Percentiles rank a stretch among this genome's conserved stretches.
These are phyloP conservation scores for Rhodotorula diobovata DNA, from an alignment of 768 basidiomycete species.

Conservation along the genomic window DNA sequence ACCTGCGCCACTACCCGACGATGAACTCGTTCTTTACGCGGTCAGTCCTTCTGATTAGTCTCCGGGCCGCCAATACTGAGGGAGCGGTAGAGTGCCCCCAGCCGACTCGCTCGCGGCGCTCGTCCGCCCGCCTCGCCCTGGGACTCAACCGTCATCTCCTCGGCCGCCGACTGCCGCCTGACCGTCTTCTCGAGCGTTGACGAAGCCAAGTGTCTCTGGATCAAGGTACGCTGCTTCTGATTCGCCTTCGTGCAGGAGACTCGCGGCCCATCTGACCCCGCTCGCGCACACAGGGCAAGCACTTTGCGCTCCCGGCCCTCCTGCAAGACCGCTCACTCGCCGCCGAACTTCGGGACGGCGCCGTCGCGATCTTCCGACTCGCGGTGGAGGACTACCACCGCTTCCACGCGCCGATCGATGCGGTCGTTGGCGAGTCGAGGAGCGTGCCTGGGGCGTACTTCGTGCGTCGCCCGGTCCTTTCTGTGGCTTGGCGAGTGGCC, in stretches of 20 bases:
- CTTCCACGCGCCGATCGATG: conserved; percentile 56
- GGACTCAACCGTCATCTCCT: conserved; percentile 57
- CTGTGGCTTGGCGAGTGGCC: fast-evolving
- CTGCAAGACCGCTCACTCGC: conserved; percentile 55
- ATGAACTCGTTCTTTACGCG: conserved; percentile 78
- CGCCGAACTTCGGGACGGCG: conserved; percentile 44
- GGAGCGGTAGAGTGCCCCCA: no score
- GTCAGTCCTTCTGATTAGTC: not conserved
- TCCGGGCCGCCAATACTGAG: no score
- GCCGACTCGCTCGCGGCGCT: conserved; percentile 51
- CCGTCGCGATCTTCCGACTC: conserved; percentile 65
- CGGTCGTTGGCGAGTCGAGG: conserved; percentile 50
- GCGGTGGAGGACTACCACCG: conserved; percentile 82
- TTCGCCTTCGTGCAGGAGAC: not conserved
- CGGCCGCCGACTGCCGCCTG: conserved; percentile 68
- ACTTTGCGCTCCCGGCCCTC: conserved; percentile 64
- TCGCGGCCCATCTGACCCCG: conserved; percentile 47
- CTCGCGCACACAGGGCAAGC: conserved; percentile 54
- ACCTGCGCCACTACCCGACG: conserved; percentile 59
- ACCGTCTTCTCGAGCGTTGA: conserved; percentile 62
- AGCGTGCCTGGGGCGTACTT: conserved; percentile 45
- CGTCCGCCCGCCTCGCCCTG: conserved; percentile 60
- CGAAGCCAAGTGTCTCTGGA: conserved; percentile 65
- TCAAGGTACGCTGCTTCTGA: conserved; percentile 26
- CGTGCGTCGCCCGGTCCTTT: not conserved